Evolutionary conservation across 2,329 filamentous ascomycete genomes (phyloP).

Genomic region (Cryphonectria japonica): DNA sequence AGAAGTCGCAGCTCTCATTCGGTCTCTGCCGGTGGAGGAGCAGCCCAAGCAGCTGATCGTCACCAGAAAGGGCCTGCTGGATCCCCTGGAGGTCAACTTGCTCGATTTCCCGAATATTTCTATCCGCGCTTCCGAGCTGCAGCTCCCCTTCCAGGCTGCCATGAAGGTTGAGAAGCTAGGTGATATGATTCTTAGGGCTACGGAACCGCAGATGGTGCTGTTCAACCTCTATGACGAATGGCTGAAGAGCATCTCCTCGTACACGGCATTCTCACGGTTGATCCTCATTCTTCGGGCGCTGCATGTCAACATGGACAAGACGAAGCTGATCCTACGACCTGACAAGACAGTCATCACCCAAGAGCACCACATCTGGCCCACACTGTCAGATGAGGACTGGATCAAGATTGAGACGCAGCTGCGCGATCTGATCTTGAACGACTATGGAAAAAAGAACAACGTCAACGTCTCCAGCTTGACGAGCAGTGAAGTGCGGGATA

Average conservation of each 20-base stretch:
- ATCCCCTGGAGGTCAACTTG: slow-evolving; percentile 95
- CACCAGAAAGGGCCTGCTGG: slow-evolving; percentile 92
- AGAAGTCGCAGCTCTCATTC: slow-evolving; percentile 97
- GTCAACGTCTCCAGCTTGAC: slow-evolving; percentile 98
- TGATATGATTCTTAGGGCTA: slow-evolving; percentile 97
- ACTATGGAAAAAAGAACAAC: slow-evolving; percentile 99
- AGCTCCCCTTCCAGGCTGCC: slow-evolving; percentile 97
- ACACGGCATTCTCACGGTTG: slow-evolving; percentile 95
- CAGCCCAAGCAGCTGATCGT: slow-evolving; percentile 99
- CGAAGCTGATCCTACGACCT: slow-evolving; percentile 89
- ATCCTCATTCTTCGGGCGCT: slow-evolving; percentile 91
- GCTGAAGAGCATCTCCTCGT: slow-evolving; percentile 97
- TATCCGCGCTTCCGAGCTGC: slow-evolving; percentile 93
- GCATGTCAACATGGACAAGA: slow-evolving; percentile 98
- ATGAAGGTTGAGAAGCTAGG: slow-evolving; percentile 99
- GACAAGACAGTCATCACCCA: slow-evolving; percentile 99
- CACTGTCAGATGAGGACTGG: slow-evolving; percentile 94
- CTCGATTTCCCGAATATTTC: slow-evolving; percentile 99
- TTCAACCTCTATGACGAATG: slow-evolving; percentile 99
- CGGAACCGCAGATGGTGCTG: slow-evolving; percentile 99
- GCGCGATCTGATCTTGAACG: slow-evolving; percentile 93
- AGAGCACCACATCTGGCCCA: slow-evolving; percentile 98
- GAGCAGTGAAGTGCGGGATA: slow-evolving; percentile 94
- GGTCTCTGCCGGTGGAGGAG: slow-evolving; percentile 94
- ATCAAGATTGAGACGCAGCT: slow-evolving; percentile 99